Base-by-base conservation (phyloP, 148 eudicot genomes). In the Cornus kousa region DNA sequence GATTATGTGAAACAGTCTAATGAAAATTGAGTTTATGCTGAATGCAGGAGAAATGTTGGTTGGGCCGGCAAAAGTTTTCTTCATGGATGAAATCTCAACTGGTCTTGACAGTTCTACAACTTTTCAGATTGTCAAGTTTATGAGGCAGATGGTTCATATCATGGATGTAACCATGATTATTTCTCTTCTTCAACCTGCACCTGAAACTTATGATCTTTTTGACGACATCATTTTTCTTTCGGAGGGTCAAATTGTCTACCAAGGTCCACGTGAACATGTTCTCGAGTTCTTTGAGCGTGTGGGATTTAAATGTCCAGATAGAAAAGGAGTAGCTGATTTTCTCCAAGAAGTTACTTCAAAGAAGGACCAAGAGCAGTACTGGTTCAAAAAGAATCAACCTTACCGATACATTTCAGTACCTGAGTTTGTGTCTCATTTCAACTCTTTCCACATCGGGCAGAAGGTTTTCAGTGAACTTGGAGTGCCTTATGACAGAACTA, bases 291-390 rank as follows among this genome's bases (percentile, higher is more conserved):
- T 87, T 10, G 87, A 87, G 70, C 67, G 73, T 53, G 79, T 85
- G 11, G 90, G 90, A 28, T 87, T 87, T 79, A 87, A 79, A 77
- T 87, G 90, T 74, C 90, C 90, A 28, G 87, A 85, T 37, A 83
- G 90, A 74, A 87, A 87, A 85, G 90, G 87, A 23, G 88, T 83
- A n/a, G 90, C 87, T 12, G 90, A 87, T 75, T 87, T 87, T 68
- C 77, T 87, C 3, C 90, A 87, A 66, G 90, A 87, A 23, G 86
- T 87, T 11, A 87, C 87, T 37, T 87, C 90, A 16, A 79, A 24
- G 67, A 87, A 87, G 64, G 87, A 87, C 53, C 90, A 87, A 79
- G 86, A 79, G 35, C 87, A 87, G 55, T 87, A 87, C 35, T 87
- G 90, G 87, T 79, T 35, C 59, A 83, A 43, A 37, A 84, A 87